Evolutionary conservation across 352 stramenopile genomes (phyloP).

Genomic region (Plasmopara viticola): DNA sequence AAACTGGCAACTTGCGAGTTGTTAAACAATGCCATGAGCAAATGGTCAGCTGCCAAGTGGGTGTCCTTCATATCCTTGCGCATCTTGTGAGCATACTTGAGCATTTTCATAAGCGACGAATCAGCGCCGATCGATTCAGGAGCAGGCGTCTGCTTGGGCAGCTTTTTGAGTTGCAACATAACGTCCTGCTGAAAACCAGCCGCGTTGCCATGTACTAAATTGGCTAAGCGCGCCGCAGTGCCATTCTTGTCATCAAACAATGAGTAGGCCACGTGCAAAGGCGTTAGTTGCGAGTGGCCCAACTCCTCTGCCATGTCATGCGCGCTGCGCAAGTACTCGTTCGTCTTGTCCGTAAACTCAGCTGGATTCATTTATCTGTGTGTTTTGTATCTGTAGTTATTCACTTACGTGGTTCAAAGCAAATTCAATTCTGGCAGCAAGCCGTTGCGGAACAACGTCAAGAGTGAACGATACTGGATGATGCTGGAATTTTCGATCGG

Average conservation of each 20-base stretch:
- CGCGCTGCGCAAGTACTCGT: slow-evolving; percentile 47
- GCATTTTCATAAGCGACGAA: slow-evolving; percentile 63
- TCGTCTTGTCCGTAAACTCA: slow-evolving; percentile 82
- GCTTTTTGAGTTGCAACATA: slow-evolving; percentile 46
- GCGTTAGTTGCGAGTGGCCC: slow-evolving; percentile 68
- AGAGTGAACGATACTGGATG: background rate
- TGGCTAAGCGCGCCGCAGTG: slow-evolving; percentile 44
- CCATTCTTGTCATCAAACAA: slow-evolving; percentile 64
- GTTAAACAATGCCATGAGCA: slow-evolving; percentile 71
- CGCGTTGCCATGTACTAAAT: slow-evolving; percentile 45
- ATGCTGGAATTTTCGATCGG: slow-evolving; percentile 28
- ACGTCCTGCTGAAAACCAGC: slow-evolving; percentile 43
- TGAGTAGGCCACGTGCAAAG: slow-evolving; percentile 58
- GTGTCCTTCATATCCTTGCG: slow-evolving; percentile 79
- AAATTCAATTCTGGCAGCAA: slow-evolving; percentile 25
- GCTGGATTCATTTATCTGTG: slow-evolving; percentile 47
- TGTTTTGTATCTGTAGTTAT: slow-evolving; percentile 11
- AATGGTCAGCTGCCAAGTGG: slow-evolving; percentile 61
- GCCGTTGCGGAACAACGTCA: background rate
- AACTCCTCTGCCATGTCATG: slow-evolving; percentile 52
- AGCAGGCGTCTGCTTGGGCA: slow-evolving; percentile 67
- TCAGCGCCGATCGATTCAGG: slow-evolving; percentile 56
- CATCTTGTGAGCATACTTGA: slow-evolving; percentile 79
- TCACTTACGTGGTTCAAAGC: slow-evolving; percentile 15
- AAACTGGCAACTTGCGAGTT: slow-evolving; percentile 45